Conservation (phyloP, 192 early-diverging fungal species). For the Oehlia diaphana region DNA sequence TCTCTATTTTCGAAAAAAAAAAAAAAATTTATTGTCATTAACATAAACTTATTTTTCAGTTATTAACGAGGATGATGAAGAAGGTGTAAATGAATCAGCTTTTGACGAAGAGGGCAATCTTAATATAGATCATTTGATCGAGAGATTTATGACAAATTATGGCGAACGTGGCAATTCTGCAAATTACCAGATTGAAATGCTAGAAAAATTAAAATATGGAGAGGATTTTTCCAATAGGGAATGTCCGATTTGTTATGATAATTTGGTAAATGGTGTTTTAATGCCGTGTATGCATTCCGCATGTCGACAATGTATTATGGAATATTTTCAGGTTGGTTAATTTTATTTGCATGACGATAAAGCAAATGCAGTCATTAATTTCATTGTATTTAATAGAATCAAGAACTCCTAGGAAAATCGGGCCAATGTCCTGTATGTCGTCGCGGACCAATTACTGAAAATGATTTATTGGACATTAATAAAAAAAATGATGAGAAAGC, state of each 20-base stretch:
- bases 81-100: not conserved
- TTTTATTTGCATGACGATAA: not conserved
- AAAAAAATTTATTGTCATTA: not conserved
- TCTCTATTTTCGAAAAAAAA: not conserved
- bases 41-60: not conserved
- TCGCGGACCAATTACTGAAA: conserved; percentile 46
- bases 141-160: not conserved
- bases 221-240: conserved; percentile 36
- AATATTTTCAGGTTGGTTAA: conserved; percentile 48
- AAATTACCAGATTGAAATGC: not conserved
- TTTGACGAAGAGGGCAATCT: not conserved
- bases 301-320: conserved; percentile 53
- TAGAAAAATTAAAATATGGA: conserved; percentile 39
- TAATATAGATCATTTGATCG: not conserved
- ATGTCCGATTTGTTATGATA: conserved; percentile 59
- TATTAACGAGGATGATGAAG: not conserved
- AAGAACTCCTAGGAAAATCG: conserved; percentile 42
- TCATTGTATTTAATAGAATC: conserved; percentile 31
- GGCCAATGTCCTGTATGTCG: conserved; percentile 60
- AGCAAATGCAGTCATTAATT: not conserved
- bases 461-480: conserved; percentile 43
- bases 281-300: conserved; percentile 60
- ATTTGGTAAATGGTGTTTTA: conserved; percentile 45
- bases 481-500: not conserved
- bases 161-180: not conserved